Evolutionary conservation across 2,329 filamentous ascomycete species (phyloP).

Genomic region (Fonsecaea pedrosoi): DNA sequence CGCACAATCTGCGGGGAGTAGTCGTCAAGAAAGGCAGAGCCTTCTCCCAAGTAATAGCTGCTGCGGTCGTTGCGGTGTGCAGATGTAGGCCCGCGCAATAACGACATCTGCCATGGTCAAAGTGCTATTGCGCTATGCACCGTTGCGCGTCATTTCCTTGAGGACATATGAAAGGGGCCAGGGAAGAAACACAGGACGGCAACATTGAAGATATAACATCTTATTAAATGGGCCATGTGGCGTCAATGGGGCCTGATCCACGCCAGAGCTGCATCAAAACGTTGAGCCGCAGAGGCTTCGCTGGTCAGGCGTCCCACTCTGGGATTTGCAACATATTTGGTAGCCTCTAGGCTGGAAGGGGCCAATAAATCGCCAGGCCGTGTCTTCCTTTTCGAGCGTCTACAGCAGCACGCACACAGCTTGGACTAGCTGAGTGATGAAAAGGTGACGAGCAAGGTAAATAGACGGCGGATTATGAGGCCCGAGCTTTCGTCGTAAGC

Average conservation of each 20-base stretch:
- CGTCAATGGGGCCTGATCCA: background rate
- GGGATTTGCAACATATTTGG: background rate
- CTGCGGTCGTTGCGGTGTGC: conserved; percentile 11
- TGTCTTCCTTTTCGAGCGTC: background rate
- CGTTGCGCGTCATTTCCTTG: background rate
- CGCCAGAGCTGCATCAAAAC: background rate
- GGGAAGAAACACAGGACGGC: background rate
- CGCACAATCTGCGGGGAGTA: conserved; percentile 23
- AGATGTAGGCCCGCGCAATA: background rate
- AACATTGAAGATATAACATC: background rate
- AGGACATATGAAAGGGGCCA: background rate
- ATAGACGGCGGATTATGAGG: background rate
- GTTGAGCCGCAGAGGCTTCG: background rate
- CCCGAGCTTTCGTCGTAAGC: background rate
- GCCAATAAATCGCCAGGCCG: background rate
- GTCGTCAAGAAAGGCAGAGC: conserved; percentile 20
- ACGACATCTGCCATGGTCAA: conserved; percentile 23
- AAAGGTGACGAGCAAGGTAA: background rate
- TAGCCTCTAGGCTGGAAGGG: background rate
- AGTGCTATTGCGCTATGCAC: background rate
- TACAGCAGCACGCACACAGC: background rate
- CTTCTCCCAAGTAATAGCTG: conserved; percentile 18
- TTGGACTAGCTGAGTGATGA: background rate
- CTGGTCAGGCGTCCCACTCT: background rate
- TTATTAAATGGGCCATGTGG: background rate